Percentiles rank a stretch among this genome's conserved stretches.
Conservation (phyloP, 305 asterid genomes). For the Fraxinus greggii region DNA sequence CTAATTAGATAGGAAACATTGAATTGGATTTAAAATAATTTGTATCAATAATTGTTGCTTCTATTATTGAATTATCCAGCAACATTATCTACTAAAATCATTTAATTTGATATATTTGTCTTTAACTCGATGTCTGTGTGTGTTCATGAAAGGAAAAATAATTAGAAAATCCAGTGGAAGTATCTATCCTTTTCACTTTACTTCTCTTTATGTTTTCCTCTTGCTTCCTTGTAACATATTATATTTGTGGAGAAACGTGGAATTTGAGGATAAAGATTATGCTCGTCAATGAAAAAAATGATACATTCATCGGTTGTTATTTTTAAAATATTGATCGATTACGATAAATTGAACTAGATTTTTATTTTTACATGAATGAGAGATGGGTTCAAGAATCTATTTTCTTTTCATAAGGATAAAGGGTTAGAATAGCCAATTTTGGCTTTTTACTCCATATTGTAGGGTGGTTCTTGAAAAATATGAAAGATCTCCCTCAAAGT, state of each 20-base stretch:
- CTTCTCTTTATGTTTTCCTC: neutral
- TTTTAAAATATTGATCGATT: neutral
- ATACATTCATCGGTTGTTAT: neutral
- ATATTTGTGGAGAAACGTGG: neutral
- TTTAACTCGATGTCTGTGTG: neutral
- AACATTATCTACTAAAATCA: neutral
- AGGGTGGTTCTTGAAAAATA: neutral
- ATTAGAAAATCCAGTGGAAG: neutral
- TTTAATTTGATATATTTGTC: neutral
- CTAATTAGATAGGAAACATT: neutral
- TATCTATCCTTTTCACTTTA: slow-evolving; percentile 21
- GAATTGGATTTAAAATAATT: neutral
- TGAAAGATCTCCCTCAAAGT: neutral
- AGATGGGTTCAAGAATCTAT: neutral
- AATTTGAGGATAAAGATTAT: neutral
- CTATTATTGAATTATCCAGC: slow-evolving; percentile 13
- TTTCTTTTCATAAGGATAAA: neutral
- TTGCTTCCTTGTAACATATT: slow-evolving; percentile 22
- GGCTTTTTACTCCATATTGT: neutral
- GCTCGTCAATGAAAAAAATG: neutral
- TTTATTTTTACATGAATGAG: neutral
- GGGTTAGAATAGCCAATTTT: neutral
- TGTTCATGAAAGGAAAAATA: slow-evolving; percentile 22
- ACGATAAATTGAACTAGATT: neutral
- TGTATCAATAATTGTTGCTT: slow-evolving; percentile 8